Percentiles rank a stretch among this genome's conserved stretches.
Conservation (phyloP, 2,329 filamentous ascomycete genomes). For the Tolypocladium capitatum region DNA sequence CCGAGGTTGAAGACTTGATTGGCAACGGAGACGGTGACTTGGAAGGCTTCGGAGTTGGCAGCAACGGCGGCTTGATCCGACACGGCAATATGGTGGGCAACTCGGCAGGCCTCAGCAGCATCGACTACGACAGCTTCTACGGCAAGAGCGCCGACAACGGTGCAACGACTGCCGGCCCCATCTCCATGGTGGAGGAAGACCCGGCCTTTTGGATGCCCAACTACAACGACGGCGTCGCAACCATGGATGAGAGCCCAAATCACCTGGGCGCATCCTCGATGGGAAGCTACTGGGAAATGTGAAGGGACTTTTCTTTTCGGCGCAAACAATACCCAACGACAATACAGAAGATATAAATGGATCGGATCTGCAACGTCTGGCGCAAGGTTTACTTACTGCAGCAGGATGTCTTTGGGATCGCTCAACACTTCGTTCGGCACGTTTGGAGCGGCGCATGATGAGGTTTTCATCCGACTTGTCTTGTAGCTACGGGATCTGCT, state of each 20-base stretch:
- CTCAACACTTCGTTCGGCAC: neutral
- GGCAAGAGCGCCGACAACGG: conserved; percentile 28
- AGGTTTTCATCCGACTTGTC: neutral
- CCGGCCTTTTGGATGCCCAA: conserved; percentile 35
- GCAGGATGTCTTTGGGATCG: neutral
- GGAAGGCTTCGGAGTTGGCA: conserved; percentile 31
- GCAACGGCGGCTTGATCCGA: conserved; percentile 30
- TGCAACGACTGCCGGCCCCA: conserved; percentile 25
- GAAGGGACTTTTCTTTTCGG: conserved; percentile 7
- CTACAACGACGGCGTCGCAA: conserved; percentile 24
- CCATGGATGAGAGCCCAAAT: conserved; percentile 23
- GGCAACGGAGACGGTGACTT: conserved; percentile 35
- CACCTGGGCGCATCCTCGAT: conserved; percentile 17
- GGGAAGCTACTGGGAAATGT: conserved; percentile 23
- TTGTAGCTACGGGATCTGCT: neutral
- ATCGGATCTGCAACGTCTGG: neutral
- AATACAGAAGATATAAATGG: neutral
- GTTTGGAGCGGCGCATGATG: neutral
- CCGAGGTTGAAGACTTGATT: conserved; percentile 49
- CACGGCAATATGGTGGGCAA: conserved; percentile 29
- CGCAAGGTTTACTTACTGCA: neutral
- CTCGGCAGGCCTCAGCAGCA: conserved; percentile 30
- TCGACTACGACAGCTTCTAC: conserved; percentile 44
- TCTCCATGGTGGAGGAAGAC: conserved; percentile 39
- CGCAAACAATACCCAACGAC: conserved; percentile 17